Evolutionary conservation across 805 yeast genomes (phyloP), one percentile per base, ranked within the genome.

Genomic region (Candida awuae): DNA sequence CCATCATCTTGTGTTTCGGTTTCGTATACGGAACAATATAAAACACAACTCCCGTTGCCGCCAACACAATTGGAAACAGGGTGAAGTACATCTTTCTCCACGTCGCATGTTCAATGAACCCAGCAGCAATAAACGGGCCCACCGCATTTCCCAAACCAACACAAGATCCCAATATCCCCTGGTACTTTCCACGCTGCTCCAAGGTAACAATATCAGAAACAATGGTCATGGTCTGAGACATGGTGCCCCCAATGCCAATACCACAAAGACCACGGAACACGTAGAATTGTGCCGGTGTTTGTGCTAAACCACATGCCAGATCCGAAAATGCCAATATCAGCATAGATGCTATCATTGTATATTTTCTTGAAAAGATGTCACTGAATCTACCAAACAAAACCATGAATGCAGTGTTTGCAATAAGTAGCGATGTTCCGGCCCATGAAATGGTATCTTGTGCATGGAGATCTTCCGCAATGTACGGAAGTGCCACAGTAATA

Each of bases 371-470:
- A 50, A 73, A 71, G 8, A 75, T 71, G 51, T 75, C 81, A 2
- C 77, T 66, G 19, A 73, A 50, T 23, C 81, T 56, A 1, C 81
- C 81, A 35, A 69, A 65, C 9, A 73, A 50, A 4, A 73, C 71
- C 47, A 74, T 79, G 44, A 73, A 71, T 6, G 66, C 64, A 34
- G 75, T 64, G 36, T 67, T 67, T 6, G 78, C 74, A 36, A 75
- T 65, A 21, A 73, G 54, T 13, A 68, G 54, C 3, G 78, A 68
- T 0, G 80, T 69, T 12, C 78, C 78, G 0, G 76, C 77, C 81
- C 82, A 75, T 34, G 73, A 66, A 32, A 75, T 71, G 1, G 76
- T n/a, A n/a, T n/a, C n/a, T n/a, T n/a, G n/a, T n/a, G n/a, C n/a
- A n/a, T n/a, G n/a, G n/a, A n/a, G n/a, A n/a, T n/a, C n/a, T n/a